A percentile compares a stretch with the other conserved stretches of the same genome.
These are phyloP conservation scores for Tetrahymena borealis DNA, from an alignment of 73 alveolate species.

Conservation along the genomic window DNA sequence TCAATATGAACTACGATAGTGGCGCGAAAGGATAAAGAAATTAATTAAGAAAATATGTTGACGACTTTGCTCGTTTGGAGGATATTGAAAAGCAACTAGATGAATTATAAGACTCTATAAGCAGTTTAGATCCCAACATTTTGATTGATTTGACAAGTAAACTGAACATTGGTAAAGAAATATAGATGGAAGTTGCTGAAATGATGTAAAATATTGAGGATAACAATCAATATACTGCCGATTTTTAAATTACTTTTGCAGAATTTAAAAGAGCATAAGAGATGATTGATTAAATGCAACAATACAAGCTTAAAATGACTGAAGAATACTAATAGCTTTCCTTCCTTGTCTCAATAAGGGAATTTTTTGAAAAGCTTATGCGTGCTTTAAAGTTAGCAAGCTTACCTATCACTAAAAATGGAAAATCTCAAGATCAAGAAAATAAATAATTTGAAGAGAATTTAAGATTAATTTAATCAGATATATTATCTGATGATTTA, in stretches of 20 bases:
- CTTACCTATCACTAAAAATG: not conserved
- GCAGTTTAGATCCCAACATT: not conserved
- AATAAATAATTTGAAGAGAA: not conserved
- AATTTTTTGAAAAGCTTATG: not conserved
- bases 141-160: not conserved
- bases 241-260: not conserved
- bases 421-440: not conserved
- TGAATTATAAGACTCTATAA: not conserved
- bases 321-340: not conserved
- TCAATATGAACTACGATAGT: not conserved
- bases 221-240: not conserved
- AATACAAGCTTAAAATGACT: not conserved
- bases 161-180: not conserved
- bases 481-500: not conserved
- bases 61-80: not conserved
- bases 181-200: not conserved
- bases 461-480: not conserved
- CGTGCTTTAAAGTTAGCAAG: not conserved
- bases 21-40: not conserved
- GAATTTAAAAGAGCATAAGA: not conserved
- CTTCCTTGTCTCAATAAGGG: not conserved
- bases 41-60: not conserved
- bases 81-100: not conserved
- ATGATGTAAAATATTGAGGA: not conserved
- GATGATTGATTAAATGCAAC: not conserved